Percentiles rank a stretch among this genome's conserved stretches.
Evolutionary conservation across 805 yeast species (phyloP).

Genomic region (Debaryomyces hansenii): DNA sequence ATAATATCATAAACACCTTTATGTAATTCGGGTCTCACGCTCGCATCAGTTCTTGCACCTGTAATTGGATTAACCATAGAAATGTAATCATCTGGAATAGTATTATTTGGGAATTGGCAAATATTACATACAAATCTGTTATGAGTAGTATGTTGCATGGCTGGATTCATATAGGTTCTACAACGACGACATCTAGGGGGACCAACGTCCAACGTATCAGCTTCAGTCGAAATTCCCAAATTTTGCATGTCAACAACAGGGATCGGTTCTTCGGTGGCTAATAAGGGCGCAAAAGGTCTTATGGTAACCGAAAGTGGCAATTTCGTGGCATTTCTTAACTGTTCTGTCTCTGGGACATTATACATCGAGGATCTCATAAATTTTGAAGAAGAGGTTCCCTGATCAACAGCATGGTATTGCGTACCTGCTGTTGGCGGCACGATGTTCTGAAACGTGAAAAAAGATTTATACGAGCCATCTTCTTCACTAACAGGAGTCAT

Average conservation of each 20-base stretch:
- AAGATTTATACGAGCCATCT: slow-evolving; percentile 42
- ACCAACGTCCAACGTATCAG: slow-evolving; percentile 41
- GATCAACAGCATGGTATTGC: slow-evolving; percentile 68
- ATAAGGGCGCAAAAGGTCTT: slow-evolving; percentile 77
- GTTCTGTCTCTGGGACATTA: slow-evolving; percentile 74
- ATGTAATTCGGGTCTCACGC: slow-evolving; percentile 70
- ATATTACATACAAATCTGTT: slow-evolving; percentile 78
- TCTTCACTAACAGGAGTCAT: slow-evolving; percentile 22
- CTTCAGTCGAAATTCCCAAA: slow-evolving; percentile 24
- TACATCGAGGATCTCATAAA: slow-evolving; percentile 79
- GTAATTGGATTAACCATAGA: slow-evolving; percentile 57
- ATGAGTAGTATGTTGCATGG: slow-evolving; percentile 64
- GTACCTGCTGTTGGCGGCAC: slow-evolving; percentile 84
- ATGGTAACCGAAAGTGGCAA: slow-evolving; percentile 81
- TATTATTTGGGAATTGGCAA: slow-evolving; percentile 71
- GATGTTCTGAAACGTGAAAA: slow-evolving; percentile 73
- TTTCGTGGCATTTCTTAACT: slow-evolving; percentile 63
- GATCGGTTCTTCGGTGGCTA: slow-evolving; percentile 52
- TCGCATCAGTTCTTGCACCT: slow-evolving; percentile 64
- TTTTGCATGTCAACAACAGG: slow-evolving; percentile 65
- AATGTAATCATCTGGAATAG: slow-evolving; percentile 65
- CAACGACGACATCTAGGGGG: slow-evolving; percentile 93
- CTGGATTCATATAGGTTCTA: slow-evolving; percentile 85
- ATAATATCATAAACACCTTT: slow-evolving; percentile 83
- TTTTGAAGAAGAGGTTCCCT: slow-evolving; percentile 82